phyloP scores from a whole-genome alignment of 805 yeast species.

The Debaryomyces prosopidis region DNA sequence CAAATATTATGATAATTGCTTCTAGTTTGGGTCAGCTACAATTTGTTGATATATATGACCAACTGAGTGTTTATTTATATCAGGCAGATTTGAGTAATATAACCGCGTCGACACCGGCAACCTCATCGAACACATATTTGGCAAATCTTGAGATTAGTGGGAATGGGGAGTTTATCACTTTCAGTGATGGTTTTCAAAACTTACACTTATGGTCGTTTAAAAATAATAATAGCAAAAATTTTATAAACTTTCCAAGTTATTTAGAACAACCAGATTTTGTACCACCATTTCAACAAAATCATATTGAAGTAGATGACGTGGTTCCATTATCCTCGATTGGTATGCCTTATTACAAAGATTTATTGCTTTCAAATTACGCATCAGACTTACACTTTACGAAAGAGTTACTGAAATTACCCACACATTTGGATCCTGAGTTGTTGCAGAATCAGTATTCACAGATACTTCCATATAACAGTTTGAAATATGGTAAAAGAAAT shows the following conservation, averaged over 20 bases:
- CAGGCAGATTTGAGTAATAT: conserved; percentile 56
- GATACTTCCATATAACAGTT: conserved; percentile 48
- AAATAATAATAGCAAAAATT: conserved; percentile 28
- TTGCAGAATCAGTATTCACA: conserved; percentile 22
- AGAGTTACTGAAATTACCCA: conserved; percentile 62
- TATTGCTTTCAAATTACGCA: conserved; percentile 81
- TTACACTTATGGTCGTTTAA: conserved; percentile 67
- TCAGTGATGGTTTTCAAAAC: conserved; percentile 63
- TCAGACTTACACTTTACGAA: conserved; percentile 56
- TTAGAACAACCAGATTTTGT: conserved; percentile 57
- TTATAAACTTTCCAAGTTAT: conserved; percentile 37
- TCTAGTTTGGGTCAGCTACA: conserved; percentile 82
- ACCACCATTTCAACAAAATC: conserved; percentile 26
- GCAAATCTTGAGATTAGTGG: conserved; percentile 56
- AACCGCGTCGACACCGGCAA: conserved; percentile 3
- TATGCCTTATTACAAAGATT: conserved; percentile 81
- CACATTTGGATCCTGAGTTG: conserved; percentile 50
- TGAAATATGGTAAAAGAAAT: conserved; percentile 59
- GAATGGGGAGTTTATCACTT: conserved; percentile 75
- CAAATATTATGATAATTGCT: conserved; percentile 72
- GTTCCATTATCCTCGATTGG: conserved; percentile 74
- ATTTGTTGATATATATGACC: conserved; percentile 80
- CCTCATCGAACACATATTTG: conserved; percentile 26
- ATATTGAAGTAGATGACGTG: conserved; percentile 37
- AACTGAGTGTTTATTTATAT: conserved; percentile 61